Evolutionary conservation across 306 rosid genomes (phyloP).

Genomic region (Amphicarpaea edgeworthii): DNA sequence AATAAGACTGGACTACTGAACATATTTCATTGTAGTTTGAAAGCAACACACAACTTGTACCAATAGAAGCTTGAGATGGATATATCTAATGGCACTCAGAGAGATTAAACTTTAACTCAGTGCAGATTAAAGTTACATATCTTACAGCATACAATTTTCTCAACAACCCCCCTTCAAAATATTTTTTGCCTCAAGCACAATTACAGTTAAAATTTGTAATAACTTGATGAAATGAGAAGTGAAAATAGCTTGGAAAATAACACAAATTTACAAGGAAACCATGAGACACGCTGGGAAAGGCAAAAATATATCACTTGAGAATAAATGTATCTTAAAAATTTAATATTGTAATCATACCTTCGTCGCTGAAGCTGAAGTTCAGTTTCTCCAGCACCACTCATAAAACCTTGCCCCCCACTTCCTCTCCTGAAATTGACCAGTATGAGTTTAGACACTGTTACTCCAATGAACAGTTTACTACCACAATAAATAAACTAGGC

Average conservation of each 20-base stretch:
- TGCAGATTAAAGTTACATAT: constrained; percentile 4
- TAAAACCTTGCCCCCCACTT: constrained; percentile 92
- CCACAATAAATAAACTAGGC: constrained; percentile 36
- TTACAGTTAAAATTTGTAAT: constrained; percentile 15
- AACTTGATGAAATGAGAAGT: constrained; percentile 10
- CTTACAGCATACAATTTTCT: constrained; percentile 6
- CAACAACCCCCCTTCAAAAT: constrained; percentile 21
- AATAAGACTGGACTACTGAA: neutral
- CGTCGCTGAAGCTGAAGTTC: constrained; percentile 96
- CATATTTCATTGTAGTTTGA: constrained; percentile 22
- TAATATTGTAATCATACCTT: constrained; percentile 61
- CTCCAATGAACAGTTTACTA: constrained; percentile 20
- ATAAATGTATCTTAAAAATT: constrained; percentile 41
- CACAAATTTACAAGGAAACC: constrained; percentile 22
- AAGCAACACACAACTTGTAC: constrained; percentile 7
- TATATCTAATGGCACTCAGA: constrained; percentile 8
- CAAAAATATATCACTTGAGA: constrained; percentile 28
- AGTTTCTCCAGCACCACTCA: constrained; percentile 98
- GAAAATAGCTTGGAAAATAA: constrained; percentile 24
- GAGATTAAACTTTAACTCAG: constrained; percentile 13
- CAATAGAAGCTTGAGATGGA: constrained; percentile 6
- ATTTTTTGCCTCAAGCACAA: constrained; percentile 1
- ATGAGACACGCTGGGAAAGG: constrained; percentile 17
- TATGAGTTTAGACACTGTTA: constrained; percentile 30
- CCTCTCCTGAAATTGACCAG: constrained; percentile 78